Evolutionary conservation across 1,284 basidiomycete species (phyloP), one percentile per base, ranked within the genome.

Genomic region (Boletus austroedulis): DNA sequence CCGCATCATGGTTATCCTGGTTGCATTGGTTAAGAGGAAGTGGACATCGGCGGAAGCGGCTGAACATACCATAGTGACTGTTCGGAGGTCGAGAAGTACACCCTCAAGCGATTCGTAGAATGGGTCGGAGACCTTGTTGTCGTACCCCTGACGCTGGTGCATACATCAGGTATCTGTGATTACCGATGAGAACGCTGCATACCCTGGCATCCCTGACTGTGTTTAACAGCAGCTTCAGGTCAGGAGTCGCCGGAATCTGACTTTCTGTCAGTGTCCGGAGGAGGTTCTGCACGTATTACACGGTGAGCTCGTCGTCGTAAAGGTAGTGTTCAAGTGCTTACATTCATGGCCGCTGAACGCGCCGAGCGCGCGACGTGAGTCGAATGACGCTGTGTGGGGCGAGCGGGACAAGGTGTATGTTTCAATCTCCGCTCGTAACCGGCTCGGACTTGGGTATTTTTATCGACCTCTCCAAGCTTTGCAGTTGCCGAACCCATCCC

Each of bases 101-200:
- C 90, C 90, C 70, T 98, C 95, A 51, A 97, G 80, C 1, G 91
- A 90, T 64, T 96, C 94, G 66, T 92, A 92, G 79, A 96, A 98
- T 24, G 89, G 85, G 70, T 96, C 93, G n/a, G 86, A 80, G 15
- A 88, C 82, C 72, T 90, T 93, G 52, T 78, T 75, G 73, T 91
- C 89, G 68, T 86, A 77, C 53, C 76, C 78, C 70, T 87, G 79
- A 29, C 78, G 78, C 83, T 87, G 65, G 50, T 12, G 55, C 29
- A 55, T 56, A 43, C 45, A 53, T 63, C 54, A 67, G 63, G 59
- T 45, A 54, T 59, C 53, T 45, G 53, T 10, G 17, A 21, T 12
- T 32, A 45, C 12, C 55, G 24, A 24, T 50, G 60, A 56, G 21
- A 43, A 31, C 9, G 52, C 41, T 43, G 53, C 57, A 81, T 76